Percentiles rank a stretch among this genome's conserved stretches.
Evolutionary conservation across 1,284 basidiomycete species (phyloP).

Genomic region (Cutaneotrichosporon sp.): DNA sequence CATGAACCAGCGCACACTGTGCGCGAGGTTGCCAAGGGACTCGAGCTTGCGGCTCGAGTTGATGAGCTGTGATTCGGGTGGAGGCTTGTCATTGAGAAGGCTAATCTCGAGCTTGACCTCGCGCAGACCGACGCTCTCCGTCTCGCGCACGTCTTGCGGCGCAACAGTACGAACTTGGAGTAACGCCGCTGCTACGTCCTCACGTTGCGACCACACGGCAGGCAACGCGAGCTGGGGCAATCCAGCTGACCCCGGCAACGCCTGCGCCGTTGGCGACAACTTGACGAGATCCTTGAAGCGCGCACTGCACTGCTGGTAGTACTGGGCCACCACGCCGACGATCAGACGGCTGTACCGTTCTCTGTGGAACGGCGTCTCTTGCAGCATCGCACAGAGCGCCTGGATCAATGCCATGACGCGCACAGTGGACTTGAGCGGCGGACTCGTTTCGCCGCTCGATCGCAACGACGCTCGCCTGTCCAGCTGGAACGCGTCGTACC

Average conservation of each 20-base stretch:
- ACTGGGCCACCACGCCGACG: slow-evolving; percentile 91
- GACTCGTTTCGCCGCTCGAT: slow-evolving; percentile 20
- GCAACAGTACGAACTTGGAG: slow-evolving; percentile 48
- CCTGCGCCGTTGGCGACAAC: background rate
- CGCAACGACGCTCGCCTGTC: slow-evolving; percentile 22
- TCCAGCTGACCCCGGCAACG: background rate
- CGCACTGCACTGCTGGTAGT: slow-evolving; percentile 89
- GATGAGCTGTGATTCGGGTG: slow-evolving; percentile 68
- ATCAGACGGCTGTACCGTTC: slow-evolving; percentile 93
- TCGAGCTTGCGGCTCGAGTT: slow-evolving; percentile 68
- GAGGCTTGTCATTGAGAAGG: slow-evolving; percentile 50
- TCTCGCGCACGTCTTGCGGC: slow-evolving; percentile 4
- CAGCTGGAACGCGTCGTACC: slow-evolving; percentile 71
- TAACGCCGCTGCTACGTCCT: slow-evolving; percentile 70
- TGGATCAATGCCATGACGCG: slow-evolving; percentile 87
- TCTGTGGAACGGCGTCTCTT: slow-evolving; percentile 89
- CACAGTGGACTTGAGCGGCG: slow-evolving; percentile 68
- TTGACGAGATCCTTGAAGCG: slow-evolving; percentile 58
- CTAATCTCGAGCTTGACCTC: slow-evolving; percentile 10
- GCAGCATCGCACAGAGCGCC: slow-evolving; percentile 85
- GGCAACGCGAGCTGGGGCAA: slow-evolving; percentile 52
- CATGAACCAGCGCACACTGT: slow-evolving; percentile 80
- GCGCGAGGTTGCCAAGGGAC: slow-evolving; percentile 73
- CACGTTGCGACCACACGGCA: slow-evolving; percentile 77
- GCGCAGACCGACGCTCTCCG: background rate